Base-by-base conservation (phyloP, 2,329 filamentous ascomycete species). In the Aquanectria penicillioides region DNA sequence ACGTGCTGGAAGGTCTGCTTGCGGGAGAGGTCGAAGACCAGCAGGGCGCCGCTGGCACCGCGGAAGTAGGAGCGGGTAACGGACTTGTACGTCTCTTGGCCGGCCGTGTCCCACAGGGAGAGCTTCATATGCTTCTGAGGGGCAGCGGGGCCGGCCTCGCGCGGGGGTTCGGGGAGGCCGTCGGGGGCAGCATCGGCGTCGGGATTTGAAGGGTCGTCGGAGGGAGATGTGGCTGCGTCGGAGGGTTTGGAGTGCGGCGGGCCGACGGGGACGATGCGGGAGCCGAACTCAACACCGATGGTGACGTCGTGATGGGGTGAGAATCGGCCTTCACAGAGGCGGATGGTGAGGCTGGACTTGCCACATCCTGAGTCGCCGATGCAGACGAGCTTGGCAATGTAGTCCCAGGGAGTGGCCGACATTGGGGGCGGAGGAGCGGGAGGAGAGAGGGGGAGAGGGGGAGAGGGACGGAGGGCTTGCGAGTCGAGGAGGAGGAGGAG, bases 341-440 rank as follows among this genome's bases (percentile, higher is more conserved):
- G 92, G 75, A 97, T 94, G 55, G 94, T 97, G 69, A 97, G 87
- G 78, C 92, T 87, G 62, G 93, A 97, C 83, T 99, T 99, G 73
- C 95, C 95, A 74, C 93, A 97, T 74, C 94, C 95, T 40, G 91
- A 95, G 81, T 98, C 95, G 76, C 95, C 95, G 72, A 99, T 93
- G 81, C 93, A 97, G 74, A 98, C 94, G 71, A 99, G 92, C 80
- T 99, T 99, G 77, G 94, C 94, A 75, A 98, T 99, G 82, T 96
- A 98, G 81, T 98, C 93, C 94, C 94, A 98, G 77, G 93, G 90
- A 72, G 89, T 85, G 64, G 80, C 76, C 73, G 84, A 83, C 85
- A 88, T 88, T 74, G 69, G 63, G 34, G 26, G 55, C 40, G 49
- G 44, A 44, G 48, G 49, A 31, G 41, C 37, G 15, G 36, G 47